Evolutionary conservation across 805 yeast genomes (phyloP), one percentile per base, ranked within the genome.

Genomic region (Teunomyces tritomae): DNA sequence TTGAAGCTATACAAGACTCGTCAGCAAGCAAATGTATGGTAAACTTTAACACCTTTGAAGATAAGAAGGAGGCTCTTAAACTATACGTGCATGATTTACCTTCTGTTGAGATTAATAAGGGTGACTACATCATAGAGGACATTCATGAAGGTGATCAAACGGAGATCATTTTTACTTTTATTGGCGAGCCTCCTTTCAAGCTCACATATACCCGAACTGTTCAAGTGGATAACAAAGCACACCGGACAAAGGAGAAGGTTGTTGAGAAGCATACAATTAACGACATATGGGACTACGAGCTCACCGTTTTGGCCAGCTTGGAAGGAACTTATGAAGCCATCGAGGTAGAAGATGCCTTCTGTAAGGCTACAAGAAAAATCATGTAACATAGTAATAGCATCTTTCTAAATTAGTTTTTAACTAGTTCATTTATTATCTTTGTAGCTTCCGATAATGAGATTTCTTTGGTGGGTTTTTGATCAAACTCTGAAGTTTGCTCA

Each of bases 321-420:
- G 97, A 91, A 64, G 99, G 99, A 40, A 85, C 89, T 3, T 94
- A 94, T 61, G 96, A 91, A 65, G 97, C 97, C 5, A 79, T 89
- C 39, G 90, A 85, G 60, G 82, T 94, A n/a, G 80, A 81, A 39
- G 99, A 94, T 68, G 85, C 87, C 7, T 86, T 71, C 65, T 94
- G 99, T 74, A 44, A 39, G 30, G 67, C 65, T 10, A 46, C 48
- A 40, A 46, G 60, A 47, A 55, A 32, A 50, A 41, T 43, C 26
- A 33, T 39, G 34, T 28, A 39, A 39, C 13, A 28, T 28, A 39
- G 34, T 39, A 39, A 39, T 28, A 28, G 34, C 27, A 8, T 28
- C 28, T 14, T 26, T 27, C 17, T 28, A 14, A 28, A 28, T 17
- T 44, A 28, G 36, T 30, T 40, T 11, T 43, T 43, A 1, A 52